Percentiles rank a stretch among this genome's conserved stretches.
These are phyloP conservation scores for Malassezia pachydermatis DNA, from an alignment of 1,284 basidiomycete species.

Conservation along the genomic window DNA sequence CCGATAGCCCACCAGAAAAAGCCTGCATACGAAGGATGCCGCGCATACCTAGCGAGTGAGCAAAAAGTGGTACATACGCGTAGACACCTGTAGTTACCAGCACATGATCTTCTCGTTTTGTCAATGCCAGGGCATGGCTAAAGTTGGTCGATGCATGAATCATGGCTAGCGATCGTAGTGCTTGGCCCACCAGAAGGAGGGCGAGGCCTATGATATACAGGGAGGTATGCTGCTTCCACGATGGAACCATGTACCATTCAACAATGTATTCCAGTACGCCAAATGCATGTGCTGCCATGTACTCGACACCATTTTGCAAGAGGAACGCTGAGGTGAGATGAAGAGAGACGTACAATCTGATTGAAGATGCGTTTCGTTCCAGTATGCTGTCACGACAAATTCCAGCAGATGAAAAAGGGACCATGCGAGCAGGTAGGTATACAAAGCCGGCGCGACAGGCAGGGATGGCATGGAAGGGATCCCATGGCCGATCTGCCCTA, in stretches of 20 bases:
- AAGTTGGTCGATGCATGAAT: conserved; percentile 87
- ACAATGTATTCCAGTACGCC: conserved; percentile 66
- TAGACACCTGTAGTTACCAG: conserved; percentile 42
- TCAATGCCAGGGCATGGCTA: conserved; percentile 57
- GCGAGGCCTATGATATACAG: conserved; percentile 52
- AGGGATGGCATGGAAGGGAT: too few relatives aligned
- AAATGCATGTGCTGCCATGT: conserved; percentile 71
- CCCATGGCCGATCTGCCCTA: too few relatives aligned
- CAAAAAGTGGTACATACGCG: conserved; percentile 14
- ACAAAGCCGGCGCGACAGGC: too few relatives aligned
- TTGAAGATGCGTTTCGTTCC: conserved; percentile 83
- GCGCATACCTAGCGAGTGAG: conserved; percentile 67
- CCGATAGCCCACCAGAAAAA: conserved; percentile 97
- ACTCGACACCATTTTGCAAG: conserved; percentile 75
- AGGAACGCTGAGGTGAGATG: conserved; percentile 71
- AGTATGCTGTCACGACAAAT: conserved; percentile 87
- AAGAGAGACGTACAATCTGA: conserved; percentile 63
- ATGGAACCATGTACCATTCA: conserved; percentile 2
- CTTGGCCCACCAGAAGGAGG: conserved; percentile 63
- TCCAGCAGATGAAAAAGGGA: conserved; percentile 78
- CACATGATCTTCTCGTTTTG: conserved; percentile 34
- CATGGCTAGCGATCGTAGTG: conserved; percentile 79
- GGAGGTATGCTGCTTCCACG: conserved; percentile 9
- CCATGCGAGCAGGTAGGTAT: conserved; percentile 32
- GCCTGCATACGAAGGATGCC: conserved; percentile 92